phyloP scores from a whole-genome alignment of 352 stramenopile genomes.

The Phytophthora aleatoria region DNA sequence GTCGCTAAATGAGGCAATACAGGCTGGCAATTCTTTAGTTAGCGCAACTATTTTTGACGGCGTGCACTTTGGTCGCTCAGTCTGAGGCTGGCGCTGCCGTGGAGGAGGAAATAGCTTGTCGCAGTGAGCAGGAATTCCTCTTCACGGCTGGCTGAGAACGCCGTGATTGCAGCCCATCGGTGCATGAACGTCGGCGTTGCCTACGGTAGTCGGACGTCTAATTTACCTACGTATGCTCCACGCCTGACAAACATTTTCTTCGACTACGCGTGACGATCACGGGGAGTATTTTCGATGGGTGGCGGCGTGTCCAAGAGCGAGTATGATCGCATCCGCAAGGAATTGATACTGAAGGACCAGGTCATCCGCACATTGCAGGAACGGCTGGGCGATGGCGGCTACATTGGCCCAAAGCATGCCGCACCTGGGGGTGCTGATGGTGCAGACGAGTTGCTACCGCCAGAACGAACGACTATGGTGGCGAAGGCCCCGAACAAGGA shows the following conservation, averaged over 20 bases:
- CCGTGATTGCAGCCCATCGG: not conserved
- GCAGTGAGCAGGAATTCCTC: not conserved
- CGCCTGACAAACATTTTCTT: slow-evolving; percentile 10
- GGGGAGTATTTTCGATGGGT: slow-evolving; percentile 45
- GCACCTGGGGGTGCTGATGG: not conserved
- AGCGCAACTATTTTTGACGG: slow-evolving; percentile 31
- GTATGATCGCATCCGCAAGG: slow-evolving; percentile 75
- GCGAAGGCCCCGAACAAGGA: slow-evolving; percentile 17
- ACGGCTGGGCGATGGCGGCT: slow-evolving; percentile 41
- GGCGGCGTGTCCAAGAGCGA: slow-evolving; percentile 75
- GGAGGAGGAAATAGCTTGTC: slow-evolving; percentile 15
- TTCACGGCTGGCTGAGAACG: slow-evolving; percentile 1
- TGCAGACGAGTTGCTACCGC: slow-evolving; percentile 1
- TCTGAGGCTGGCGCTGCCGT: slow-evolving; percentile 6
- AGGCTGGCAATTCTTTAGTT: slow-evolving; percentile 16
- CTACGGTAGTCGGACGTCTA: not conserved
- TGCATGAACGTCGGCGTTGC: not conserved
- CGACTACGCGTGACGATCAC: slow-evolving; percentile 1
- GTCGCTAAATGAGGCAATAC: not conserved
- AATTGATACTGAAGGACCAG: slow-evolving; percentile 71
- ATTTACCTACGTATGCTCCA: slow-evolving; percentile 21
- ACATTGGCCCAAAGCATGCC: slow-evolving; percentile 22
- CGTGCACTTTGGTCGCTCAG: not conserved
- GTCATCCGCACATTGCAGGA: slow-evolving; percentile 71
- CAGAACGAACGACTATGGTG: slow-evolving; percentile 4